Base-by-base conservation (phyloP, 306 rosid species). In the Dryas octopetala region DNA sequence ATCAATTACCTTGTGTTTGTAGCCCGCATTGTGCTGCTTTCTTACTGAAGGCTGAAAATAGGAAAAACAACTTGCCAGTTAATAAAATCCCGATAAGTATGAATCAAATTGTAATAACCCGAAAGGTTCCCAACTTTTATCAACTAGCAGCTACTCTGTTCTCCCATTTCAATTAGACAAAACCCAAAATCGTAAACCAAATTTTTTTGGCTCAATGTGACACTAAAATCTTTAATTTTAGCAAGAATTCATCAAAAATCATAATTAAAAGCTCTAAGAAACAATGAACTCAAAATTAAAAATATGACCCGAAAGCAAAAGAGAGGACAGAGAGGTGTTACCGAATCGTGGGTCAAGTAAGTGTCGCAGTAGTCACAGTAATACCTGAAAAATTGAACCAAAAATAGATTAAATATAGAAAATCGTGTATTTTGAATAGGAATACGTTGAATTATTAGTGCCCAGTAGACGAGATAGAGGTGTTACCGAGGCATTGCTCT, bases 1-100 rank as follows among this genome's bases (percentile, higher is more conserved):
- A 3, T 75, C 38, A 73, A 46, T 4, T 78, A 91, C 98, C 98
- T 95, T 95, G 75, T 95, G 98, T 45, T 95, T 96, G 81, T 96
- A 96, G 68, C 99, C 99, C 28, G 99, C 95, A 79, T 96, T 96
- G 73, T 96, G 99, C 81, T 96, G 99, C 83, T 92, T 96, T 84
- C 99, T 89, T 7, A 96, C 98, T 7, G 99, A 96, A 66, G 99
- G 98, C 99, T 96, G 91, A 77, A 76, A 51, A 79, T 4, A 79
- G 19, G 68, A 49, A 74, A 15, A 74, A 28, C 13, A 55, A 19
- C 32, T 79, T 26, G 76, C 73, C 62, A 78, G 62, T 1, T 0
- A 6, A 28, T 3, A 0, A 47, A 46, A 28, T 5, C 45, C 45
- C 14, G 3, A 46, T 14, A 40, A 16, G 46, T 15, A 26, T 9